Conservation (phyloP, 2,329 filamentous ascomycete genomes). For the Trichoderma koningii region DNA sequence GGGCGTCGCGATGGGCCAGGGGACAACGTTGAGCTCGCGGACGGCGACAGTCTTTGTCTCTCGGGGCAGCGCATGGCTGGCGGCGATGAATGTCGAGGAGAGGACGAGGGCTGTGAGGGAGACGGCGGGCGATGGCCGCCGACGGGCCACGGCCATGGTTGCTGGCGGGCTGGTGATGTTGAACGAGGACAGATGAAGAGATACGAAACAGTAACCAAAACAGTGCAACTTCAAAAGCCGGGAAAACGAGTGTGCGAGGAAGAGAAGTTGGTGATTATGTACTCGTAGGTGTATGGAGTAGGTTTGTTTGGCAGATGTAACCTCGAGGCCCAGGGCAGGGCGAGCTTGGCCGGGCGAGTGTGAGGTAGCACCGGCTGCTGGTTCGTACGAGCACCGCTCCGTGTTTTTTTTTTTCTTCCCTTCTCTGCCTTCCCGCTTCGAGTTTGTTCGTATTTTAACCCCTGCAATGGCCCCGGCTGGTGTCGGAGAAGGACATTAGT, state of each 20-base stretch:
- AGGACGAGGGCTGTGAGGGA: conserved; percentile 17
- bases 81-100: conserved; percentile 34
- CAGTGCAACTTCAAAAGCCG: background rate
- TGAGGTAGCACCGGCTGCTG: background rate
- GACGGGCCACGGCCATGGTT: conserved; percentile 23
- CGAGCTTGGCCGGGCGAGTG: background rate
- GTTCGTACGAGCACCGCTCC: background rate
- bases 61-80: conserved; percentile 46
- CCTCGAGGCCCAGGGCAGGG: background rate
- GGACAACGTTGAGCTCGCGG: conserved; percentile 44
- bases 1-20: conserved; percentile 47
- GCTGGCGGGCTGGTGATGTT: background rate
- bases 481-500: conserved; percentile 12
- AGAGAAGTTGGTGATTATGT: background rate
- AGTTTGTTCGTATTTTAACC: conserved; percentile 21
- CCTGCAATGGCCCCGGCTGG: conserved; percentile 17
- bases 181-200: background rate
- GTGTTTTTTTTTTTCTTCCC: background rate
- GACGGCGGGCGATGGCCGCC: conserved; percentile 17
- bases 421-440: conserved; percentile 2
- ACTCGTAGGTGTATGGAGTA: background rate
- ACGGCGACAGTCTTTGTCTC: conserved; percentile 44
- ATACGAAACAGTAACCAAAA: background rate
- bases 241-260: background rate
- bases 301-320: conserved; percentile 8